Conservation (phyloP, 768 basidiomycete genomes). For the Hydnum rufescens region DNA sequence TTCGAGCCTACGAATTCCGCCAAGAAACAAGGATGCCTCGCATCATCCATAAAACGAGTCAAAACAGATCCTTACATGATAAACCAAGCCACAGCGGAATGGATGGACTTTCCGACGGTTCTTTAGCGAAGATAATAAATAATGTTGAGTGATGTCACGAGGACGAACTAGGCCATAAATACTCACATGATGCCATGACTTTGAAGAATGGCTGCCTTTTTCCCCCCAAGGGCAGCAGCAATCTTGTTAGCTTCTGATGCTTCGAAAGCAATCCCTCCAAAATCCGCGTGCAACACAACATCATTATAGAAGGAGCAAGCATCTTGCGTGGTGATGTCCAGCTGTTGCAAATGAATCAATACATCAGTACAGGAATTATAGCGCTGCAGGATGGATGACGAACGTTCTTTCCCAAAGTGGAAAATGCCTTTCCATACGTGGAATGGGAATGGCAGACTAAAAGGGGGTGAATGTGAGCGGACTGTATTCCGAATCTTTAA, state of each 20-base stretch:
- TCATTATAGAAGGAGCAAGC: slow-evolving; percentile 26
- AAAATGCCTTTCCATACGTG: slow-evolving; percentile 17
- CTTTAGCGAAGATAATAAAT: too few species aligned
- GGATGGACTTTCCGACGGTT: slow-evolving; percentile 23
- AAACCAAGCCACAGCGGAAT: slow-evolving; percentile 26
- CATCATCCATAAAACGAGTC: not conserved
- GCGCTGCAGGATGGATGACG: too few species aligned
- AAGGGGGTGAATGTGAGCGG: too few species aligned
- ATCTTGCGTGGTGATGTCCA: slow-evolving; percentile 28
- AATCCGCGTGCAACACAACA: slow-evolving; percentile 25
- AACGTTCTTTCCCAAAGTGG: slow-evolving; percentile 19
- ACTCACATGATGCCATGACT: slow-evolving; percentile 19
- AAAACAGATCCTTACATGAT: slow-evolving; percentile 12
- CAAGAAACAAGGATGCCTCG: not conserved
- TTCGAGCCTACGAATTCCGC: slow-evolving; percentile 14
- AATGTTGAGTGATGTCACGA: too few species aligned
- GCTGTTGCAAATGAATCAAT: too few species aligned
- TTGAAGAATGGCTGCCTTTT: slow-evolving; percentile 25
- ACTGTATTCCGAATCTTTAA: too few species aligned
- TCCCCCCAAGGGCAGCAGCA: slow-evolving; percentile 23
- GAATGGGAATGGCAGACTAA: not conserved
- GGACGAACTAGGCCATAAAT: too few species aligned
- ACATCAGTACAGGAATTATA: too few species aligned
- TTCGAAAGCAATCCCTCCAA: slow-evolving; percentile 31
- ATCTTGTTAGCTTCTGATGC: slow-evolving; percentile 28